Percentiles rank a stretch among this genome's conserved stretches.
These are phyloP conservation scores for Melastoma malabathricum DNA, from an alignment of 345 rosid genomes.

Conservation along the genomic window DNA sequence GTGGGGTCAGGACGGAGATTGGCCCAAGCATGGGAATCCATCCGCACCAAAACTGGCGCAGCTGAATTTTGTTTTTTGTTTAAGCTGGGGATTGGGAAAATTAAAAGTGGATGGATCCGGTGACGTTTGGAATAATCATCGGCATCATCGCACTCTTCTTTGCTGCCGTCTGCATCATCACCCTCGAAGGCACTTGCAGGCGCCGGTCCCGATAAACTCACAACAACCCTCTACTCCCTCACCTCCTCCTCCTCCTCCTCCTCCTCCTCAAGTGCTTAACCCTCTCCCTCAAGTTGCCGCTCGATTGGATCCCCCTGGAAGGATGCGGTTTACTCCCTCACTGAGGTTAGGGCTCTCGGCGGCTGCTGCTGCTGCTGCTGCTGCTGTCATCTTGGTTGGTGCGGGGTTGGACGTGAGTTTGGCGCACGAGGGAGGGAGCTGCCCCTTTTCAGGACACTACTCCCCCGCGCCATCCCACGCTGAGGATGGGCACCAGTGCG, in stretches of 20 bases:
- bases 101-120: slow-evolving; percentile 32
- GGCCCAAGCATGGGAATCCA: too few relatives aligned
- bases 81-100: too few relatives aligned
- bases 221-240: not conserved
- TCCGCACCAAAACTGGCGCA: too few relatives aligned
- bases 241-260: not conserved
- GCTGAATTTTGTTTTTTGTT: too few relatives aligned
- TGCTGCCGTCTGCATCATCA: slow-evolving; percentile 46
- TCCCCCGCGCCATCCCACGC: slow-evolving; percentile 17
- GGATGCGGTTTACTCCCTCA: not conserved
- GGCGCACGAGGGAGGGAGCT: slow-evolving; percentile 14
- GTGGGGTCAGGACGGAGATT: too few relatives aligned
- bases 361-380: not conserved
- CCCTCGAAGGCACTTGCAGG: slow-evolving; percentile 63
- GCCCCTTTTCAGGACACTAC: slow-evolving; percentile 1
- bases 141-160: slow-evolving; percentile 56
- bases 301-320: not conserved
- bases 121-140: slow-evolving; percentile 65
- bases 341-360: not conserved
- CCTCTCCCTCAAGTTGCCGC: not conserved
- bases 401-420: slow-evolving; percentile 36
- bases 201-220: slow-evolving; percentile 15
- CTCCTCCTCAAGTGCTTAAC: not conserved
- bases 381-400: slow-evolving; percentile 8
- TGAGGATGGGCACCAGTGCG: slow-evolving; percentile 26